Evolutionary conservation across 306 rosid species (phyloP).

Genomic region (Trifolium fragiferum): DNA sequence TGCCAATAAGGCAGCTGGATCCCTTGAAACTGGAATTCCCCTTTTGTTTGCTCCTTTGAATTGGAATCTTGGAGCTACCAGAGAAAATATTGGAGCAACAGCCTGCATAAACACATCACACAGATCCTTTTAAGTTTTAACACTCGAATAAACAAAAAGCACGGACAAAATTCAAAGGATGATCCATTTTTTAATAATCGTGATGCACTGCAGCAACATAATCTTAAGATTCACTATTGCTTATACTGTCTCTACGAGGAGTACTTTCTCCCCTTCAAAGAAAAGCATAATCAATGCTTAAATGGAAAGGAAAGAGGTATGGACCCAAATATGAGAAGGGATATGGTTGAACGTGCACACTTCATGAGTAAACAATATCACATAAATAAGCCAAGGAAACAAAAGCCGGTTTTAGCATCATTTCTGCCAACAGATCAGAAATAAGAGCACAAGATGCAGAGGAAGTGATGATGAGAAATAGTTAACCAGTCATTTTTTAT

Average conservation of each 20-base stretch:
- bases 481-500: background rate
- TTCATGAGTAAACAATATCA: background rate
- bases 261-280: no score
- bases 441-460: background rate
- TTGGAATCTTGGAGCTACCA: conserved; percentile 87
- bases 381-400: background rate
- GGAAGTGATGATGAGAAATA: background rate
- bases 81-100: conserved; percentile 83
- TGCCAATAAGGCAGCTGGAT: conserved; percentile 88
- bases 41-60: conserved; percentile 96
- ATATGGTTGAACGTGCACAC: no score
- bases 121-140: background rate
- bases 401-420: background rate
- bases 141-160: background rate
- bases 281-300: no score
- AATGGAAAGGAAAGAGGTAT: no score
- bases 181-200: background rate
- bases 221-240: no score
- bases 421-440: background rate
- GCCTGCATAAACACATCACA: conserved; percentile 59
- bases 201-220: background rate
- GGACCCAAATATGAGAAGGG: no score
- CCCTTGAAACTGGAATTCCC: conserved; percentile 98
- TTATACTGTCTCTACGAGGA: no score
- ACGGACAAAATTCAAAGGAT: background rate